Evolutionary conservation across 2,329 filamentous ascomycete genomes (phyloP).

Genomic region (Acephala macrosclerotiorum): DNA sequence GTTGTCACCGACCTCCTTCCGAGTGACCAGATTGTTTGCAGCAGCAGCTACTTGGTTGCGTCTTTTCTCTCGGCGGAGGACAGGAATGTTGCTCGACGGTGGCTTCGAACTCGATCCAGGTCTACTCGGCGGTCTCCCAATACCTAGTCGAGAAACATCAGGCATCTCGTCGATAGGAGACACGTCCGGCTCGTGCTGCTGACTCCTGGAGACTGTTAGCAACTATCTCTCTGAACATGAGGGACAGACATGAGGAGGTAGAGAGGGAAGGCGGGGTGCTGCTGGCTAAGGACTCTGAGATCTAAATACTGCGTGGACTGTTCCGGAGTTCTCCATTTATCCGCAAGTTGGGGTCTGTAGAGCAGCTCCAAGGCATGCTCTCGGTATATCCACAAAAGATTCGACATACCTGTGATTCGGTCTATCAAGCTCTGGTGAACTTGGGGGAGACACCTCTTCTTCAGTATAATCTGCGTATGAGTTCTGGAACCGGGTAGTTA

Average conservation of each 20-base stretch:
- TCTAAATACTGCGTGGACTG: slow-evolving; percentile 21
- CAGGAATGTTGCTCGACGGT: slow-evolving; percentile 42
- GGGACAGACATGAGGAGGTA: slow-evolving; percentile 34
- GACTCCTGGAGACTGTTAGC: slow-evolving; percentile 33
- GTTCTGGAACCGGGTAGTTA: slow-evolving; percentile 35
- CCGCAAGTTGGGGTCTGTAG: slow-evolving; percentile 13
- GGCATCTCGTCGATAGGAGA: slow-evolving; percentile 50
- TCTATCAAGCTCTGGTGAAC: slow-evolving; percentile 47
- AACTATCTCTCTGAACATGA: slow-evolving; percentile 16
- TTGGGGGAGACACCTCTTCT: slow-evolving; percentile 52
- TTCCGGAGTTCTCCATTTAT: slow-evolving; percentile 11
- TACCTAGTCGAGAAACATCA: slow-evolving; percentile 35
- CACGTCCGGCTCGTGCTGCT: slow-evolving; percentile 42
- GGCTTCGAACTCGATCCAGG: slow-evolving; percentile 26
- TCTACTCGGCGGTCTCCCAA: slow-evolving; percentile 21
- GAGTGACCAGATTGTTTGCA: slow-evolving; percentile 35
- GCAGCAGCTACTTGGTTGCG: slow-evolving; percentile 39
- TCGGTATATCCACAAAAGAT: slow-evolving; percentile 23
- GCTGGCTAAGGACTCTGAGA: slow-evolving; percentile 28
- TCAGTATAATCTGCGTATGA: slow-evolving; percentile 40
- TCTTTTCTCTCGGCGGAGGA: slow-evolving; percentile 42
- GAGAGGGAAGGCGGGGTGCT: slow-evolving; percentile 28
- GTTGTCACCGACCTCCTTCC: slow-evolving; percentile 36
- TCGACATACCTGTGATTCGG: slow-evolving; percentile 37
- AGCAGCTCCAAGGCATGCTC: slow-evolving; percentile 30